phyloP scores from a whole-genome alignment of 352 stramenopile genomes.

The Globisporangium echinulatum region DNA sequence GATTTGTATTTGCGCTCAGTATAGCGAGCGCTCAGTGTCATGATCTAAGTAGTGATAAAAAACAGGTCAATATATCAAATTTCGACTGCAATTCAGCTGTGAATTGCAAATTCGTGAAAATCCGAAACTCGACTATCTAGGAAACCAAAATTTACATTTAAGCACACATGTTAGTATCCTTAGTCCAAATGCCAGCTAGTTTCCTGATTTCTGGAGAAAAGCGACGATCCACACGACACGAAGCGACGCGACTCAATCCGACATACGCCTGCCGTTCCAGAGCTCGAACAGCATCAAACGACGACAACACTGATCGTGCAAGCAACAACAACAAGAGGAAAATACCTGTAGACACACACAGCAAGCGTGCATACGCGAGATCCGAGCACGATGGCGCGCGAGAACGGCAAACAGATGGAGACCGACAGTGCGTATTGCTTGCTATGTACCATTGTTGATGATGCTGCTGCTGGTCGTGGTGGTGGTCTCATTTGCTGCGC shows the following conservation, averaged over 20 bases:
- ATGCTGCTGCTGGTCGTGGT: too few relatives aligned
- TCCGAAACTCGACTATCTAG: too few relatives aligned
- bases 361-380: too few relatives aligned
- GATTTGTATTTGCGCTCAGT: slow-evolving; percentile 1
- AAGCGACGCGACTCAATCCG: neutral
- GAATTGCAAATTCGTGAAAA: too few relatives aligned
- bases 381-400: slow-evolving; percentile 27
- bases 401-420: slow-evolving; percentile 78
- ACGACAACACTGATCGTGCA: too few relatives aligned
- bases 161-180: neutral
- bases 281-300: too few relatives aligned
- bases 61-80: neutral
- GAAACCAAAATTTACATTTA: too few relatives aligned
- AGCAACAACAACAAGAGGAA: too few relatives aligned
- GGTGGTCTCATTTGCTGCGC: neutral
- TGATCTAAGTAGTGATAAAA: neutral
- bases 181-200: neutral
- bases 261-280: too few relatives aligned
- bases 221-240: neutral
- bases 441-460: neutral
- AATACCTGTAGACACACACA: too few relatives aligned
- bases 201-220: neutral
- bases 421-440: slow-evolving; percentile 51
- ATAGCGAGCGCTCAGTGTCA: neutral
- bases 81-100: neutral